Percentiles rank a stretch among this genome's conserved stretches.
phyloP scores from a whole-genome alignment of 805 yeast species.

The Starmerella tilneyi region DNA sequence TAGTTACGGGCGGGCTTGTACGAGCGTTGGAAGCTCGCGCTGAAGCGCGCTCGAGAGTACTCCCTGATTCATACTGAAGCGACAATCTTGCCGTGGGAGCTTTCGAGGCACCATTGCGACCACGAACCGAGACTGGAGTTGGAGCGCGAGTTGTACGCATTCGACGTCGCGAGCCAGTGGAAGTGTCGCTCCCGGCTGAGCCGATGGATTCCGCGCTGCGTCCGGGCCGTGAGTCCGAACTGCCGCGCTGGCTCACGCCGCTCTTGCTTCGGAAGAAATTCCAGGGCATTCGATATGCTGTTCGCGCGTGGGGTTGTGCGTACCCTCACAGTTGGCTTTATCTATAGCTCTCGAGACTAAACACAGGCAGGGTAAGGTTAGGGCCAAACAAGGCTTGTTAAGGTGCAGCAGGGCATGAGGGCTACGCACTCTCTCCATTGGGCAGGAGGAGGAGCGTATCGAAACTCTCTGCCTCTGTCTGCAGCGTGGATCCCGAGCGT shows the following conservation, averaged over 20 bases:
- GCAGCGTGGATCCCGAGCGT: too few relatives aligned
- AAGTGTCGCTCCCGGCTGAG: neutral
- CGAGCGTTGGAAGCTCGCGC: neutral
- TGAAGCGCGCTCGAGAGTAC: neutral
- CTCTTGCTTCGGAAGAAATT: neutral
- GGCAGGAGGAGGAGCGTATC: too few relatives aligned
- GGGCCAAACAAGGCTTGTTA: conserved; percentile 3
- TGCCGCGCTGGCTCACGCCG: neutral
- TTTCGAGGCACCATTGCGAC: too few relatives aligned
- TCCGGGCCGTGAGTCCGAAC: neutral
- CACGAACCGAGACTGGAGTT: too few relatives aligned
- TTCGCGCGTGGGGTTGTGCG: neutral
- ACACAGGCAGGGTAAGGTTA: neutral
- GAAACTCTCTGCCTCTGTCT: too few relatives aligned
- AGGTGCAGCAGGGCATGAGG: neutral
- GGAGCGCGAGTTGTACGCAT: too few relatives aligned
- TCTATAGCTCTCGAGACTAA: neutral
- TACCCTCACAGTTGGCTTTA: neutral
- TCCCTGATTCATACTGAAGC: too few relatives aligned
- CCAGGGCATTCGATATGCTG: neutral
- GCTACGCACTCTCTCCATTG: neutral
- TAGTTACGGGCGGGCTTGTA: too few relatives aligned
- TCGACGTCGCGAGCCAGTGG: too few relatives aligned
- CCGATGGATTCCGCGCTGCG: neutral
- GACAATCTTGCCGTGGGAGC: too few relatives aligned